Evolutionary conservation across 2,329 filamentous ascomycete genomes (phyloP).

Genomic region (Ophiocordyceps sinensis): DNA sequence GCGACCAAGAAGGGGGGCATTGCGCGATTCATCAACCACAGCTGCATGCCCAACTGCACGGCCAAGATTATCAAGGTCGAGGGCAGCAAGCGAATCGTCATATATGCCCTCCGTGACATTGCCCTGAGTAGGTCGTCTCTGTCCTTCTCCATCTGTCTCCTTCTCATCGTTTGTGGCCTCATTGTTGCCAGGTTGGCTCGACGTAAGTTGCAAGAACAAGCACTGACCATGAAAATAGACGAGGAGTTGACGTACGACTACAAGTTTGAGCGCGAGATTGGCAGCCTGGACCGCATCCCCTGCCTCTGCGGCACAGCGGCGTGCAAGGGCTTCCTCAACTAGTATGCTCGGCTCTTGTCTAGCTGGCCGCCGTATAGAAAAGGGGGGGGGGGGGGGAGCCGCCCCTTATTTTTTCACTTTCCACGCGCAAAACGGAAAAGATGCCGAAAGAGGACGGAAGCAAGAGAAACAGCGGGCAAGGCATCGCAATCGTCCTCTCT

Average conservation of each 20-base stretch:
- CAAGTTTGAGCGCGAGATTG: slow-evolving; percentile 97
- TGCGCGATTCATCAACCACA: slow-evolving; percentile 96
- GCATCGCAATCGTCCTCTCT: too few species aligned
- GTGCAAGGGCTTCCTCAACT: slow-evolving; percentile 99
- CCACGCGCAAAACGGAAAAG: too few species aligned
- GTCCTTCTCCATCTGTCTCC: neutral
- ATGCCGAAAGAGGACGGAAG: too few species aligned
- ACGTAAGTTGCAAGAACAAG: slow-evolving; percentile 1
- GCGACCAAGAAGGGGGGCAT: slow-evolving; percentile 98
- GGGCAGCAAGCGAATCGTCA: slow-evolving; percentile 95
- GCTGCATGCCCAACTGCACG: slow-evolving; percentile 95
- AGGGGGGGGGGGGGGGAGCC: too few species aligned
- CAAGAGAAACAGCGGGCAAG: too few species aligned
- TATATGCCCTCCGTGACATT: slow-evolving; percentile 94
- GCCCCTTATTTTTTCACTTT: too few species aligned
- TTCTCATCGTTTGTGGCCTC: too few species aligned
- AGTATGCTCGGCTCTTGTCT: slow-evolving; percentile 7
- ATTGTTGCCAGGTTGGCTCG: too few species aligned
- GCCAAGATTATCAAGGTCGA: slow-evolving; percentile 99
- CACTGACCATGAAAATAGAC: slow-evolving; percentile 42
- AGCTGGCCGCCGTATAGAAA: too few species aligned
- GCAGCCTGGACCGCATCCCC: slow-evolving; percentile 86
- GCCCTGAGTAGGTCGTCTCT: slow-evolving; percentile 59
- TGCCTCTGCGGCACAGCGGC: slow-evolving; percentile 92
- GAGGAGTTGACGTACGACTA: slow-evolving; percentile 99